A percentile compares a stretch with the other conserved stretches of the same genome.
These are phyloP conservation scores for Blumeriella jaapii DNA, from an alignment of 2,329 filamentous ascomycete genomes.

Conservation along the genomic window DNA sequence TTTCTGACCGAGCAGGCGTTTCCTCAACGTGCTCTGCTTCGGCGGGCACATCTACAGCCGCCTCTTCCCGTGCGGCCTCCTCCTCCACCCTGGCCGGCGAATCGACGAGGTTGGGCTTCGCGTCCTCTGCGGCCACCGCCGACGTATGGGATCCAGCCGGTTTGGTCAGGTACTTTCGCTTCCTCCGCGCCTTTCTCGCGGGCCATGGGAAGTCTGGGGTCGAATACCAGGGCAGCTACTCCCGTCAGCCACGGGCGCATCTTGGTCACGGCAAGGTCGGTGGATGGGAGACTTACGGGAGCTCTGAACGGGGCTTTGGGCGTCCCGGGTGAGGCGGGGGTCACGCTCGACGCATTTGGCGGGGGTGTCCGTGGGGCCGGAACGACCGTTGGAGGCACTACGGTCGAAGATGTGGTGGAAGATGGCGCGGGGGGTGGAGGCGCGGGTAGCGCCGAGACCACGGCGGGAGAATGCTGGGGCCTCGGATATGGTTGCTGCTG, in stretches of 20 bases:
- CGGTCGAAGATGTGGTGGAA: constrained; percentile 26
- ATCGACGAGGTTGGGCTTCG: constrained; percentile 3
- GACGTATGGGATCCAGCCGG: not conserved
- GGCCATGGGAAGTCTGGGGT: constrained; percentile 41
- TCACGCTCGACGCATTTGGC: constrained; percentile 25
- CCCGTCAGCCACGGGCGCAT: too few relatives aligned
- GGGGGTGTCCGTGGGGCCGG: constrained; percentile 33
- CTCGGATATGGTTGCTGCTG: constrained; percentile 34
- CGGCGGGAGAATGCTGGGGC: constrained; percentile 30
- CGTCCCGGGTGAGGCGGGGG: constrained; percentile 19
- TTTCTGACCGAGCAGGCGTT: constrained; percentile 39
- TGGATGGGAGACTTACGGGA: constrained; percentile 35
- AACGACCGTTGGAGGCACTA: too few relatives aligned
- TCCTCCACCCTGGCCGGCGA: not conserved
- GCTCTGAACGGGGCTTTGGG: constrained; percentile 32
- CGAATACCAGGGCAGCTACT: constrained; percentile 47
- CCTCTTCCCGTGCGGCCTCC: not conserved
- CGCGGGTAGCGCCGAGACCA: constrained; percentile 34
- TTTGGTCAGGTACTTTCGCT: constrained; percentile 24
- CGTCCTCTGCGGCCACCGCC: constrained; percentile 17
- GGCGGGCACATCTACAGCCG: not conserved
- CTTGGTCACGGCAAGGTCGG: constrained; percentile 3
- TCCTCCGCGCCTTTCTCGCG: constrained; percentile 29
- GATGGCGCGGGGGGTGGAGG: constrained; percentile 30
- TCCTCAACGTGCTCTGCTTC: constrained; percentile 22